These are phyloP conservation scores for Starmerella apicola DNA, from an alignment of 805 yeast species.

Conservation along the genomic window DNA sequence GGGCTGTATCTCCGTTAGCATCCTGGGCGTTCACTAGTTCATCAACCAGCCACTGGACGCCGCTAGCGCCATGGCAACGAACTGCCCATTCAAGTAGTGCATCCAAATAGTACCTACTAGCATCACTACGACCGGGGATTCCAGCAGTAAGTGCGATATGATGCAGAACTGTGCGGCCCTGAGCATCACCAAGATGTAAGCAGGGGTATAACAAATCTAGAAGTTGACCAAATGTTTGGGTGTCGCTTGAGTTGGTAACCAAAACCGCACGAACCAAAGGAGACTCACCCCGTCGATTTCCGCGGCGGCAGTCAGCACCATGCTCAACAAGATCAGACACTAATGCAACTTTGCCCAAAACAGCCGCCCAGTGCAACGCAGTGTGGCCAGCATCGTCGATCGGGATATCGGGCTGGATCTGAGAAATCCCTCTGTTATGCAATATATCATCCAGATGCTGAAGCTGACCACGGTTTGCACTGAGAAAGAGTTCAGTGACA, in stretches of 20 bases:
- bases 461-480: slow-evolving; percentile 12
- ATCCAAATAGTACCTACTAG: slow-evolving; percentile 61
- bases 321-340: slow-evolving; percentile 55
- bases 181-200: slow-evolving; percentile 48
- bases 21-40: slow-evolving; percentile 81
- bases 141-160: slow-evolving; percentile 76
- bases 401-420: slow-evolving; percentile 53
- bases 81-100: slow-evolving; percentile 69
- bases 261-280: slow-evolving; percentile 72
- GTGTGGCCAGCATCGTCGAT: slow-evolving; percentile 91
- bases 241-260: slow-evolving; percentile 73
- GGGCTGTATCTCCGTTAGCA: slow-evolving; percentile 85
- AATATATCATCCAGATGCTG: slow-evolving; percentile 14
- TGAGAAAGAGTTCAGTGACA: slow-evolving; percentile 22
- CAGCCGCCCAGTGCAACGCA: slow-evolving; percentile 91
- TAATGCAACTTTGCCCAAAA: slow-evolving; percentile 64
- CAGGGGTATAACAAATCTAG: slow-evolving; percentile 68
- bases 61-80: slow-evolving; percentile 35
- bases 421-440: slow-evolving; percentile 23
- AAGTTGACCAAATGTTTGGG: slow-evolving; percentile 57
- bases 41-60: slow-evolving; percentile 42
- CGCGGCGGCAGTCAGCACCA: slow-evolving; percentile 55
- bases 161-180: slow-evolving; percentile 72
- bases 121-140: slow-evolving; percentile 57
- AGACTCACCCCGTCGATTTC: slow-evolving; percentile 79